phyloP scores from a whole-genome alignment of 768 basidiomycete species.

The Dentipellis sp. region DNA sequence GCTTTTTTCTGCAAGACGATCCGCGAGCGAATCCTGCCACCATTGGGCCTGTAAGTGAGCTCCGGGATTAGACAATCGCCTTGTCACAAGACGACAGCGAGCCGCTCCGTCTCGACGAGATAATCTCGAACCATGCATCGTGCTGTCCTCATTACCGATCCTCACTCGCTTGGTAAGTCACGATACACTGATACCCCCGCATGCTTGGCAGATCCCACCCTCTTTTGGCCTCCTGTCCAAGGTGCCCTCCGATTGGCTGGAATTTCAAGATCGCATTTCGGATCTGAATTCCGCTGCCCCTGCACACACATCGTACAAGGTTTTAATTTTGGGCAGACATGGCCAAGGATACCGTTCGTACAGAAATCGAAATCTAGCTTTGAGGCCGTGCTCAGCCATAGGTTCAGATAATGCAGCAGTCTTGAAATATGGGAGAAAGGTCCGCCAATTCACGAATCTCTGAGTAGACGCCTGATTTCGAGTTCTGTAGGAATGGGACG shows the following conservation, averaged over 20 bases:
- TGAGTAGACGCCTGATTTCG: too few species aligned
- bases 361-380: neutral
- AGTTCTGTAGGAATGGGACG: neutral
- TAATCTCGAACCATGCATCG: too few species aligned
- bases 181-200: neutral
- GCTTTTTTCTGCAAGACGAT: conserved; percentile 8
- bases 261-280: neutral
- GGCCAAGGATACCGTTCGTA: conserved; percentile 1
- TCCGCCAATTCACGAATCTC: neutral
- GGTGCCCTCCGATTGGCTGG: conserved; percentile 2
- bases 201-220: neutral
- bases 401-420: neutral
- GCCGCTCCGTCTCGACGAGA: too few species aligned
- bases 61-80: neutral
- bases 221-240: conserved; percentile 3
- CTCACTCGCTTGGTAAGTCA: too few species aligned
- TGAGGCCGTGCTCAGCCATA: neutral
- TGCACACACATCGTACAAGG: neutral
- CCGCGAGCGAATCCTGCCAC: neutral
- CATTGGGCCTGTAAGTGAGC: conserved; percentile 6
- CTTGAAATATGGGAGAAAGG: neutral
- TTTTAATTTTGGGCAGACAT: neutral
- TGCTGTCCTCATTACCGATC: too few species aligned
- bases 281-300: neutral
- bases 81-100: neutral